Evolutionary conservation across 2,329 filamentous ascomycete genomes (phyloP).

Genomic region (Microdochium trichocladiopsis): DNA sequence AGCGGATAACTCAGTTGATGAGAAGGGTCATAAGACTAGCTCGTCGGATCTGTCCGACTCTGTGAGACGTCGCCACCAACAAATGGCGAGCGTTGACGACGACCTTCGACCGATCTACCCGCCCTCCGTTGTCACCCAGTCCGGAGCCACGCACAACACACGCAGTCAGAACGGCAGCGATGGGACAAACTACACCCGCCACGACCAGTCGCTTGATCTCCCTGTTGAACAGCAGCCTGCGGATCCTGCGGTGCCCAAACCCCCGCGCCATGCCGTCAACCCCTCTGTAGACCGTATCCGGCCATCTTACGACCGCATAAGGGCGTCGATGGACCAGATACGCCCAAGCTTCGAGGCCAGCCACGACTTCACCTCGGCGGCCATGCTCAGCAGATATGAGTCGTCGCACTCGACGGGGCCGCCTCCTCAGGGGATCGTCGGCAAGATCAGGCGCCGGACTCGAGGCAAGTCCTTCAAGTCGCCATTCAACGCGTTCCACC

Average conservation of each 20-base stretch:
- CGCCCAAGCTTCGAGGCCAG: conserved; percentile 80
- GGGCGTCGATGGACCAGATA: conserved; percentile 80
- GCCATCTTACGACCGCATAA: conserved; percentile 82
- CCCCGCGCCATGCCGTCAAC: conserved; percentile 21
- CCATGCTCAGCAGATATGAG: conserved; percentile 77
- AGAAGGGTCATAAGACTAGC: conserved; percentile 29
- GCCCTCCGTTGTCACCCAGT: conserved; percentile 74
- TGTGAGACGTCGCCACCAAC: conserved; percentile 43
- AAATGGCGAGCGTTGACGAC: conserved; percentile 67
- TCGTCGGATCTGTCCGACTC: conserved; percentile 9
- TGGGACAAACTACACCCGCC: conserved; percentile 79
- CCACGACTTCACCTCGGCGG: conserved; percentile 86
- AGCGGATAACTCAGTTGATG: conserved; percentile 15
- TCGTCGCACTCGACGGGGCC: conserved; percentile 48
- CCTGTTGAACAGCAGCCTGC: conserved; percentile 14
- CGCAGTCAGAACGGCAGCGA: conserved; percentile 89
- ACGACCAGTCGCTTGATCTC: conserved; percentile 53
- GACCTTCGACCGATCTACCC: conserved; percentile 91
- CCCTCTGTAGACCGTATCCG: conserved; percentile 62
- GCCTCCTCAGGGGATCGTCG: conserved; percentile 13
- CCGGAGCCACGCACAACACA: conserved; percentile 60
- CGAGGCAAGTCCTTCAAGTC: conserved; percentile 25
- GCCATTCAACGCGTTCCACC: conserved; percentile 2
- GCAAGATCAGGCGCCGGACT: conserved; percentile 21
- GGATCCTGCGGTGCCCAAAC: conserved; percentile 4